phyloP scores from a whole-genome alignment of 2,329 filamentous ascomycete genomes.

The Exophiala sideris region DNA sequence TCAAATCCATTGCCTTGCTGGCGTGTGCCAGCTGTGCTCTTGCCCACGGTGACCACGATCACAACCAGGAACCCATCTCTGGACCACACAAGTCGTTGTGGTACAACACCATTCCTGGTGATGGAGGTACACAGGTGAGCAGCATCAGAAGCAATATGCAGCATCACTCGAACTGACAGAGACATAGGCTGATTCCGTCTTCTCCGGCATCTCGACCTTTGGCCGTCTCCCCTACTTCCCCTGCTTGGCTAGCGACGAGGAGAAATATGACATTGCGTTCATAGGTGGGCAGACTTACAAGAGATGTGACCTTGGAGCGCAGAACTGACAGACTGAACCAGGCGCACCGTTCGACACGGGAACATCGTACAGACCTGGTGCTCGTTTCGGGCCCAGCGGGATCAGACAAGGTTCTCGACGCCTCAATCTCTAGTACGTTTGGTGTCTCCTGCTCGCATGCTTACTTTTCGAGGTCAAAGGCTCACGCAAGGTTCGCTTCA shows the following conservation, averaged over 20 bases:
- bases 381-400: constrained; percentile 77
- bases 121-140: constrained; percentile 74
- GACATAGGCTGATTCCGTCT: constrained; percentile 74
- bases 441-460: constrained; percentile 19
- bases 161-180: not conserved
- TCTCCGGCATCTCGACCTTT: constrained; percentile 84
- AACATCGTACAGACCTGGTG: constrained; percentile 79
- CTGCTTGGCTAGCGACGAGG: constrained; percentile 66
- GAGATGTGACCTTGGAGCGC: not conserved
- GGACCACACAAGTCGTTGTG: constrained; percentile 73
- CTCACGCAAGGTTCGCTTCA: constrained; percentile 53
- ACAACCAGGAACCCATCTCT: constrained; percentile 57
- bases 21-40: constrained; percentile 50
- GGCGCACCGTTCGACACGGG: constrained; percentile 82
- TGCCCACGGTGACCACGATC: constrained; percentile 58
- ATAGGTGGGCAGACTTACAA: constrained; percentile 53
- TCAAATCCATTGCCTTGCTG: constrained; percentile 22
- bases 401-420: constrained; percentile 83
- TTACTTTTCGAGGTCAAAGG: constrained; percentile 32
- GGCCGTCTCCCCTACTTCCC: constrained; percentile 74
- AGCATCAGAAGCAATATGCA: not conserved
- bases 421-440: constrained; percentile 77
- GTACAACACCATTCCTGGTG: constrained; percentile 79
- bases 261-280: constrained; percentile 81
- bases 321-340: constrained; percentile 33